These are phyloP conservation scores for Tarenaya hassleriana DNA, from an alignment of 345 rosid genomes.

Conservation along the genomic window DNA sequence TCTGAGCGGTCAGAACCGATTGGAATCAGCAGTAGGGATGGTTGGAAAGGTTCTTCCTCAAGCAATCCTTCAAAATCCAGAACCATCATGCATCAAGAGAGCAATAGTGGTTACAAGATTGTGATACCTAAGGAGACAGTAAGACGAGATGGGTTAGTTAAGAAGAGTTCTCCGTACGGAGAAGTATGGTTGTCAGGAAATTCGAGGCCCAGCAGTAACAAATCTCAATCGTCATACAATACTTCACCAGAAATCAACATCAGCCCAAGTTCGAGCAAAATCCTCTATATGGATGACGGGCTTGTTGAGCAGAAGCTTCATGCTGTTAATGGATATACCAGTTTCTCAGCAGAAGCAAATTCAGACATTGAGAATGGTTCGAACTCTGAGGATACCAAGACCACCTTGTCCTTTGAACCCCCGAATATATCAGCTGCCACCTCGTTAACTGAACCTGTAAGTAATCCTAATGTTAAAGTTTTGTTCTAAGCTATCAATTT, in stretches of 20 bases:
- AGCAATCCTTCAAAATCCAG: conserved; percentile 51
- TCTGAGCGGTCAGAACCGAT: conserved; percentile 46
- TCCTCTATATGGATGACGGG: conserved; percentile 25
- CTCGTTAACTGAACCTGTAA: conserved; percentile 28
- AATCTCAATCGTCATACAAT: conserved; percentile 34
- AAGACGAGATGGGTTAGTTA: conserved; percentile 39
- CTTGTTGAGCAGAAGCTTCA: conserved; percentile 29
- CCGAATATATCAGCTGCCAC: conserved; percentile 32
- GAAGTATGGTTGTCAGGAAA: conserved; percentile 39
- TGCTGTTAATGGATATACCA: conserved; percentile 33
- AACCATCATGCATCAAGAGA: conserved; percentile 47
- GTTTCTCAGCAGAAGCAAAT: conserved; percentile 25
- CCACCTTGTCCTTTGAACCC: conserved; percentile 30
- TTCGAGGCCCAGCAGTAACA: conserved; percentile 35
- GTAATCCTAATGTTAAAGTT: conserved; percentile 27
- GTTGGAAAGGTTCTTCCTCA: conserved; percentile 67
- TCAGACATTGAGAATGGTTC: conserved; percentile 36
- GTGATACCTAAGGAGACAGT: conserved; percentile 39
- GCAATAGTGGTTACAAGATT: conserved; percentile 36
- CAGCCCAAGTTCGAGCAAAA: conserved; percentile 26
- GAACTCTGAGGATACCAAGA: conserved; percentile 33
- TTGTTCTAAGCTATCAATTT: conserved; percentile 10
- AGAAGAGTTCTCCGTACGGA: conserved; percentile 34
- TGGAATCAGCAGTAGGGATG: conserved; percentile 95
- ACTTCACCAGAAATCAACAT: conserved; percentile 40